Percentiles rank a stretch among this genome's conserved stretches.
Evolutionary conservation across 352 stramenopile genomes (phyloP).

Genomic region (Globisporangium sylvaticum): DNA sequence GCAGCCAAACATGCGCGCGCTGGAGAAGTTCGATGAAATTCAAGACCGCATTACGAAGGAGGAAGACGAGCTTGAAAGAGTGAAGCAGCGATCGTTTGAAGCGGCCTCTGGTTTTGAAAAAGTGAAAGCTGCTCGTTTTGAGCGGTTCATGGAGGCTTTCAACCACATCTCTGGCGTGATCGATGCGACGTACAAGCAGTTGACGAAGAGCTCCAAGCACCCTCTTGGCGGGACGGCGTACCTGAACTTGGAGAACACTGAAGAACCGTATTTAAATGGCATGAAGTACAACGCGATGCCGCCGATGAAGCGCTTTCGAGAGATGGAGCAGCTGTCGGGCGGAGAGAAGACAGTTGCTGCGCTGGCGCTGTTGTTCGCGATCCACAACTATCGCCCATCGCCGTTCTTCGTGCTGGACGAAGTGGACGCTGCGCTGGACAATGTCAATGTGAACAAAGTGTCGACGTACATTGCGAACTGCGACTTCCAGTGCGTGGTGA

Average conservation of each 20-base stretch:
- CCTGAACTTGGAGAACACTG: slow-evolving; percentile 80
- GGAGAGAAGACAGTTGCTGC: slow-evolving; percentile 99
- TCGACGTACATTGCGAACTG: slow-evolving; percentile 95
- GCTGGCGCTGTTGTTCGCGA: slow-evolving; percentile 98
- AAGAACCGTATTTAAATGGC: slow-evolving; percentile 96
- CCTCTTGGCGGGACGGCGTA: slow-evolving; percentile 87
- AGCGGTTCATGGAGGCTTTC: slow-evolving; percentile 94
- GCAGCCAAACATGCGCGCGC: slow-evolving; percentile 96
- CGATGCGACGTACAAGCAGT: slow-evolving; percentile 95
- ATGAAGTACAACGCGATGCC: slow-evolving; percentile 99
- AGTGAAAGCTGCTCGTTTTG: slow-evolving; percentile 64
- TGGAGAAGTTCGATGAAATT: slow-evolving; percentile 88
- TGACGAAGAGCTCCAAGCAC: slow-evolving; percentile 98
- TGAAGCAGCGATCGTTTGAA: slow-evolving; percentile 62
- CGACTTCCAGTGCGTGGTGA: slow-evolving; percentile 97
- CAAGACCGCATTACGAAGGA: slow-evolving; percentile 72
- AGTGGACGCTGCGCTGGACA: slow-evolving; percentile 99
- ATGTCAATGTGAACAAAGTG: slow-evolving; percentile 99
- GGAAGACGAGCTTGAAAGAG: slow-evolving; percentile 72
- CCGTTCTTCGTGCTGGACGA: slow-evolving; percentile 99
- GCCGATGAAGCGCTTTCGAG: slow-evolving; percentile 98
- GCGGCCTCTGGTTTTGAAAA: slow-evolving; percentile 70
- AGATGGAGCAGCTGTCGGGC: slow-evolving; percentile 98
- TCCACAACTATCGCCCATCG: slow-evolving; percentile 95
- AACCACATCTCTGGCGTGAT: slow-evolving; percentile 91